These are phyloP conservation scores for Neoarthrinium moseri DNA, from an alignment of 2,329 filamentous ascomycete genomes.

Conservation along the genomic window DNA sequence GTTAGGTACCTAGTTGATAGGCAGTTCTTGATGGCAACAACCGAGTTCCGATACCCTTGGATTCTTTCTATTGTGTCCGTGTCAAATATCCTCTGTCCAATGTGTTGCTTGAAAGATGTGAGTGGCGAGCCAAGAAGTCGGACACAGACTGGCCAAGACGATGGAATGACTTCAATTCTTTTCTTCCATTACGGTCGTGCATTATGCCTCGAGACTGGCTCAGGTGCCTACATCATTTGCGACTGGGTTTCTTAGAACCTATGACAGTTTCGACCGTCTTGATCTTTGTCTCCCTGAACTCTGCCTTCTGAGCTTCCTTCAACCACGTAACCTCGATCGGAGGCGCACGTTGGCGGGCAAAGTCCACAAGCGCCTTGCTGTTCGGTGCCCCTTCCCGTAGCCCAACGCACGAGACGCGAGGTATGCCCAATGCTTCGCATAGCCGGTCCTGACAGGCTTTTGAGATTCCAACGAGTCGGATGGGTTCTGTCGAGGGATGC, in stretches of 20 bases:
- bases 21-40: no score
- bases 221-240: neutral
- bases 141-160: no score
- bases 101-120: no score
- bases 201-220: neutral
- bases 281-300: constrained; percentile 47
- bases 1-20: no score
- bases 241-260: constrained; percentile 18
- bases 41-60: no score
- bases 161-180: no score
- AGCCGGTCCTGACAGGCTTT: constrained; percentile 58
- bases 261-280: constrained; percentile 40
- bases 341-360: constrained; percentile 51
- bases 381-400: constrained; percentile 56
- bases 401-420: constrained; percentile 64
- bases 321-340: constrained; percentile 57
- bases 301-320: constrained; percentile 36
- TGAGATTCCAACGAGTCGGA: constrained; percentile 62
- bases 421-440: constrained; percentile 56
- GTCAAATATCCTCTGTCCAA: no score
- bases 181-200: neutral
- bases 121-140: no score
- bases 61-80: no score
- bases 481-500: constrained; percentile 35
- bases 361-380: constrained; percentile 54